Evolutionary conservation across 495 filamentous ascomycete genomes (phyloP).

Genomic region (Xylaria palmicola): DNA sequence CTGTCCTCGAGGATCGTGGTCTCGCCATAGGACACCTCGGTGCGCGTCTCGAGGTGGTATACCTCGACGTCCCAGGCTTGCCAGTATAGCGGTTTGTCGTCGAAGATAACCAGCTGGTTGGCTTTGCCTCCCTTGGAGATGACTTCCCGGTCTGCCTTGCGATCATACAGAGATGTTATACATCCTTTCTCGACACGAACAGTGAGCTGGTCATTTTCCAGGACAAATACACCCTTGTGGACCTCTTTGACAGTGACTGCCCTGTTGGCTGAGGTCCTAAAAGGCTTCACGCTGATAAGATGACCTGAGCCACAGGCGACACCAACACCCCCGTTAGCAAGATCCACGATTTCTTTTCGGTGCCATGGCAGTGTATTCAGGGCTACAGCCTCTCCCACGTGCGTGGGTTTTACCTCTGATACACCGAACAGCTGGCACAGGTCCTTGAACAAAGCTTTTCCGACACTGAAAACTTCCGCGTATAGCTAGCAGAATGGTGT

Average conservation of each 20-base stretch:
- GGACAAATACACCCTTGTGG: slow-evolving; percentile 67
- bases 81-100: slow-evolving; percentile 98
- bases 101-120: slow-evolving; percentile 91
- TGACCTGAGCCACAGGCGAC: slow-evolving; percentile 51
- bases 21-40: slow-evolving; percentile 63
- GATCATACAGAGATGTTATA: slow-evolving; percentile 82
- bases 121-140: slow-evolving; percentile 77
- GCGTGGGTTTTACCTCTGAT: slow-evolving; percentile 31
- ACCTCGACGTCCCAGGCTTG: slow-evolving; percentile 99
- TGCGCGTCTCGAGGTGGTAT: slow-evolving; percentile 84
- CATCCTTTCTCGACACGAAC: slow-evolving; percentile 69
- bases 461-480: slow-evolving; percentile 74
- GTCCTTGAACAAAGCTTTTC: slow-evolving; percentile 65
- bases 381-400: slow-evolving; percentile 46
- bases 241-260: slow-evolving; percentile 64
- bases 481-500: slow-evolving; percentile 63
- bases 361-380: slow-evolving; percentile 85
- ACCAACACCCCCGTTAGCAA: slow-evolving; percentile 48
- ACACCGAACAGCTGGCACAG: slow-evolving; percentile 68
- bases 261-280: slow-evolving; percentile 42
- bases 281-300: slow-evolving; percentile 48
- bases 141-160: slow-evolving; percentile 66
- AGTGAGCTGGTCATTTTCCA: slow-evolving; percentile 72
- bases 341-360: slow-evolving; percentile 66
- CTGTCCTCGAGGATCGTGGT: slow-evolving; percentile 72